Percentiles rank a stretch among this genome's conserved stretches.
Evolutionary conservation across 2,329 filamentous ascomycete species (phyloP).

Genomic region (Aotearoamyces nothofagi): DNA sequence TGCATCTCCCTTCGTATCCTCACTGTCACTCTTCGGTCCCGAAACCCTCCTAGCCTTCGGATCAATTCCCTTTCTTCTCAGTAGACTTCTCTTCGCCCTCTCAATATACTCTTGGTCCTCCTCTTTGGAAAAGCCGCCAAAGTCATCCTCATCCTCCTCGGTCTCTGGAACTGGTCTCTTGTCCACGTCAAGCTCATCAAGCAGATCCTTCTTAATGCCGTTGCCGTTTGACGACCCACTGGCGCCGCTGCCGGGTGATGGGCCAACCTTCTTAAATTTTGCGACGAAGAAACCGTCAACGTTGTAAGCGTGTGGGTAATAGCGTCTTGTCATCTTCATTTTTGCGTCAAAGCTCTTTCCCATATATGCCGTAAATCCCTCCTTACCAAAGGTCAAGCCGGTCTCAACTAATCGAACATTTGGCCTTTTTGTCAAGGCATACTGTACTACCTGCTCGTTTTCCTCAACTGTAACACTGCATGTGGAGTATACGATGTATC

Average conservation of each 20-base stretch:
- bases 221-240: slow-evolving; percentile 15
- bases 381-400: slow-evolving; percentile 75
- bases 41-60: slow-evolving; percentile 47
- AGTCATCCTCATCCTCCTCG: slow-evolving; percentile 33
- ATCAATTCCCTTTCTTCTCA: slow-evolving; percentile 61
- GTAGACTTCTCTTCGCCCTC: slow-evolving; percentile 55
- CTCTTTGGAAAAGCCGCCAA: slow-evolving; percentile 61
- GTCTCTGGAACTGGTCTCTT: slow-evolving; percentile 46
- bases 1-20: too few relatives aligned
- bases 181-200: slow-evolving; percentile 39
- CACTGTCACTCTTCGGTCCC: too few relatives aligned
- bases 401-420: slow-evolving; percentile 92
- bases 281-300: slow-evolving; percentile 98
- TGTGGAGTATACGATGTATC: slow-evolving; percentile 92
- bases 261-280: slow-evolving; percentile 87
- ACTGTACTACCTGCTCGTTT: slow-evolving; percentile 86
- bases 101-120: slow-evolving; percentile 59
- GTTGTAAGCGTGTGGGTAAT: slow-evolving; percentile 85
- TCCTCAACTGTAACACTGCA: slow-evolving; percentile 92
- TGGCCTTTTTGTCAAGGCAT: slow-evolving; percentile 77
- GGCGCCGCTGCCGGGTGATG: slow-evolving; percentile 41
- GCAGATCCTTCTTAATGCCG: slow-evolving; percentile 9
- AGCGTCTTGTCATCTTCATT: slow-evolving; percentile 69
- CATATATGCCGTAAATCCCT: slow-evolving; percentile 82
- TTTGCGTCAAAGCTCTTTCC: slow-evolving; percentile 83